phyloP scores from a whole-genome alignment of 2,329 filamentous ascomycete species.

The Fragosphaeria purpurea region DNA sequence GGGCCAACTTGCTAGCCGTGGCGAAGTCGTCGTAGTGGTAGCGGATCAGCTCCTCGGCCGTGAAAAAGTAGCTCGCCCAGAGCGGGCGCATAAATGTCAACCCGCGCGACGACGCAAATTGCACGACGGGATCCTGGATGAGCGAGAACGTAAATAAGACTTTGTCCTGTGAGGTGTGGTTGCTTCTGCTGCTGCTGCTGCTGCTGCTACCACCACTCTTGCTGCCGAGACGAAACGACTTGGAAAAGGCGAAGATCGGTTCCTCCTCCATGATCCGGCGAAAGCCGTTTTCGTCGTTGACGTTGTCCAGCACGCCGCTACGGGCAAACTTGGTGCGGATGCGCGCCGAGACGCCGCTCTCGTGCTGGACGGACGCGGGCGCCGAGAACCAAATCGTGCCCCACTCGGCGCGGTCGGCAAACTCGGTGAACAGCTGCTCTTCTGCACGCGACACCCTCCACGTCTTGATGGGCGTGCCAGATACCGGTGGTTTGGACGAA shows the following conservation, averaged over 20 bases:
- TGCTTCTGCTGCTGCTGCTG: constrained; percentile 4
- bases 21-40: constrained; percentile 69
- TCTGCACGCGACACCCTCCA: constrained; percentile 52
- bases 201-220: not conserved
- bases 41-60: constrained; percentile 49
- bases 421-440: constrained; percentile 66
- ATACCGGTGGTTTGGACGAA: not conserved
- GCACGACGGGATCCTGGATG: constrained; percentile 66
- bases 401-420: constrained; percentile 70
- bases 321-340: constrained; percentile 61
- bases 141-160: constrained; percentile 67
- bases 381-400: constrained; percentile 69
- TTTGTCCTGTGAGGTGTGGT: constrained; percentile 36
- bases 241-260: constrained; percentile 70
- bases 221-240: constrained; percentile 41
- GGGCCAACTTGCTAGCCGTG: constrained; percentile 50
- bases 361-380: constrained; percentile 55
- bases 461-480: constrained; percentile 40
- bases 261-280: constrained; percentile 66
- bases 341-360: constrained; percentile 57
- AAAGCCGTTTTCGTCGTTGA: constrained; percentile 32
- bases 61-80: constrained; percentile 65
- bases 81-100: constrained; percentile 68
- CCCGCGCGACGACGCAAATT: constrained; percentile 66
- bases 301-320: constrained; percentile 55